Evolutionary conservation across 139 green algal species (phyloP).

Genomic region (Auxenochlorella pyrenoidosa): DNA sequence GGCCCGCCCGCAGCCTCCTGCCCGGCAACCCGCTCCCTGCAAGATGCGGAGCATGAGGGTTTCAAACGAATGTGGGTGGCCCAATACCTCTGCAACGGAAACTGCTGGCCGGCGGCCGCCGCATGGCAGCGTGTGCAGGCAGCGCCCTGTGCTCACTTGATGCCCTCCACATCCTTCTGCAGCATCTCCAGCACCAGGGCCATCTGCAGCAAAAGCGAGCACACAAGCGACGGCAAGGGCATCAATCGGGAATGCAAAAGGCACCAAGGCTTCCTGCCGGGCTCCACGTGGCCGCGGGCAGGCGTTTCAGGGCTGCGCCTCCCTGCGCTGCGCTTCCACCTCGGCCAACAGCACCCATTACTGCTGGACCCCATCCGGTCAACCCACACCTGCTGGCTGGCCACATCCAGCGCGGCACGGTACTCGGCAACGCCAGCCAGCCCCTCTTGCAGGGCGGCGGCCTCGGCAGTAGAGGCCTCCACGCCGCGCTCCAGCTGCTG

Average conservation of each 20-base stretch:
- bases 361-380: background rate
- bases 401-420: conserved; percentile 1
- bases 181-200: conserved; percentile 31
- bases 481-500: background rate
- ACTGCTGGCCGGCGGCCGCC: no score
- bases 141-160: background rate
- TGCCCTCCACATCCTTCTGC: conserved; percentile 3
- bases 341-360: no score
- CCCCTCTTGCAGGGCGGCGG: background rate
- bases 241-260: background rate
- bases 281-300: no score
- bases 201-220: no score
- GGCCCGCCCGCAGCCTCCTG: background rate
- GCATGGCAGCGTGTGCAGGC: no score
- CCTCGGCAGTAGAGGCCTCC: background rate
- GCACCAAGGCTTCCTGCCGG: no score
- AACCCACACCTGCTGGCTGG: conserved; percentile 9
- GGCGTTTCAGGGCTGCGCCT: no score
- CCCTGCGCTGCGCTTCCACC: no score
- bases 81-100: no score
- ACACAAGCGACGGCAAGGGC: background rate
- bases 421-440: background rate
- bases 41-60: background rate
- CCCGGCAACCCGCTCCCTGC: background rate
- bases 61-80: no score